Evolutionary conservation across 495 filamentous ascomycete genomes (phyloP), one percentile per base, ranked within the genome.

Genomic region (Aspergillus campestris): DNA sequence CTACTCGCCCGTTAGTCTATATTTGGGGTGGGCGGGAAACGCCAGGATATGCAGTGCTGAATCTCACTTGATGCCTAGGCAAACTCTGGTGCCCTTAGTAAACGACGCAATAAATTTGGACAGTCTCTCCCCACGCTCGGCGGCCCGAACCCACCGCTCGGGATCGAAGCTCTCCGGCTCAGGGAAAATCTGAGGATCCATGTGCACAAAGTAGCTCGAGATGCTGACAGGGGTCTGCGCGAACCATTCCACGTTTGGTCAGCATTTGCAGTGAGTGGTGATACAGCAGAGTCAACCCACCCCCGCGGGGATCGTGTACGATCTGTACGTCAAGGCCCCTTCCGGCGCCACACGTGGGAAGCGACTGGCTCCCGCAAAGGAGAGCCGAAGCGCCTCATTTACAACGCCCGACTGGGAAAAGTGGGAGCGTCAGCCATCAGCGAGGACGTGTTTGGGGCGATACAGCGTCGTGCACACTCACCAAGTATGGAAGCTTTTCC

Each of bases 401-500:
- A 76, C 53, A 0, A 66, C 56, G 9, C 53, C 71, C 11, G 37
- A 49, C 58, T 70, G 40, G n/a, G 8, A 14, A 35, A 15, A 14
- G 31, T 40, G 15, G 44, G 38, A 37, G 38, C 39, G 31, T 0
- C 28, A 1, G 28, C n/a, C n/a, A n/a, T n/a, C n/a, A n/a, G n/a
- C n/a, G n/a, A n/a, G n/a, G n/a, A n/a, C n/a, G n/a, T n/a, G n/a
- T n/a, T n/a, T n/a, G n/a, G n/a, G n/a, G n/a, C n/a, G n/a, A 18
- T 27, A 7, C 7, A 9, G 12, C 39, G 14, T 8, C 33, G n/a
- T 31, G 38, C 30, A 9, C 0, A 50, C 40, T 30, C 40, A 66
- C 63, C 39, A 80, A 48, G 49, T 75, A 76, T 2, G 73, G 69
- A 0, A 77, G 55, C 3, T 55, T 37, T 37, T 78, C 70, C 10